Percentiles rank a stretch among this genome's conserved stretches.
phyloP scores from a whole-genome alignment of 768 basidiomycete genomes.

The Lactarius quietus region DNA sequence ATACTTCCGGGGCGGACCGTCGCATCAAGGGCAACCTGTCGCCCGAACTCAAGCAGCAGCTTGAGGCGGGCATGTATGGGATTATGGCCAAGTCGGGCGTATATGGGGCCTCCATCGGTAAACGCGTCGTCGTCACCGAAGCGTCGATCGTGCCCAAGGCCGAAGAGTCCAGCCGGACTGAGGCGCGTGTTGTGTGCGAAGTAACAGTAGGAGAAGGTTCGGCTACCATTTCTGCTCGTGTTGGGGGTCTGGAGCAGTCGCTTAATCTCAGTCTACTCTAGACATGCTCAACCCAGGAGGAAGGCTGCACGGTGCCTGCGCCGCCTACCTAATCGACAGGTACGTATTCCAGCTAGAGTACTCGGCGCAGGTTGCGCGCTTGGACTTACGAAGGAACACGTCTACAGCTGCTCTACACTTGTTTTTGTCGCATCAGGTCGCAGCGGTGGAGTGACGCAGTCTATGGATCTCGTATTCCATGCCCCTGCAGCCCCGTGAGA shows the following conservation, averaged over 20 bases:
- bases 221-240: neutral
- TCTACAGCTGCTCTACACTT: slow-evolving; percentile 26
- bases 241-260: neutral
- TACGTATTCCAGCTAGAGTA: slow-evolving; percentile 4
- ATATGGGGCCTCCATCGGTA: slow-evolving; percentile 27
- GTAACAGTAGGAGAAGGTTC: slow-evolving; percentile 30
- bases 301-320: slow-evolving; percentile 30
- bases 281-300: slow-evolving; percentile 31
- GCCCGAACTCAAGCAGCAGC: slow-evolving; percentile 1
- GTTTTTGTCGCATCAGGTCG: slow-evolving; percentile 16
- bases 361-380: neutral
- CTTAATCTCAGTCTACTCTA: slow-evolving; percentile 6
- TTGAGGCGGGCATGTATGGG: slow-evolving; percentile 2
- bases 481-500: slow-evolving; percentile 28
- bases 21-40: slow-evolving; percentile 15
- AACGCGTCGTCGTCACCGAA: slow-evolving; percentile 27
- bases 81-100: neutral
- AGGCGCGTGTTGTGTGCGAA: slow-evolving; percentile 34
- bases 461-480: slow-evolving; percentile 26
- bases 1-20: neutral
- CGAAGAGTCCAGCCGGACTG: slow-evolving; percentile 33
- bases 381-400: neutral
- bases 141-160: slow-evolving; percentile 29
- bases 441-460: slow-evolving; percentile 23
- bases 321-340: slow-evolving; percentile 30